Evolutionary conservation across 208 protist species (phyloP).

Genomic region (Trypanosoma vivax): DNA sequence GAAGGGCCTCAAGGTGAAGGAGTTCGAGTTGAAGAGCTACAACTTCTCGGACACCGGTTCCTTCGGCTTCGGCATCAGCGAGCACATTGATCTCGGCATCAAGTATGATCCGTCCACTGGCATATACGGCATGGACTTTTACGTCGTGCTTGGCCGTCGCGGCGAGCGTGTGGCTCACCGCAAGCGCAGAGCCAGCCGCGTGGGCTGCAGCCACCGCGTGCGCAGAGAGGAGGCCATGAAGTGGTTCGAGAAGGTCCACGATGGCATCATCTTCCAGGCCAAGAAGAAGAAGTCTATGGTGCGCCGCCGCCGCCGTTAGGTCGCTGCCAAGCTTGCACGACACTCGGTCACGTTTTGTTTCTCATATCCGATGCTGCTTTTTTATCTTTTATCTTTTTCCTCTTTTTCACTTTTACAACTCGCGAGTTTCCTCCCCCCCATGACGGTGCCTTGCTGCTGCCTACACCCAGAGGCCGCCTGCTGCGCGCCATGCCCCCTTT

Average conservation of each 20-base stretch:
- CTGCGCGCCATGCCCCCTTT: too few relatives aligned
- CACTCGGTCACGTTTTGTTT: constrained; percentile 1
- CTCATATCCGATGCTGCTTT: constrained; percentile 7
- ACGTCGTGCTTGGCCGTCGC: constrained; percentile 97
- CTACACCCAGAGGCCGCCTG: too few relatives aligned
- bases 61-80: constrained; percentile 99
- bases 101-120: constrained; percentile 99
- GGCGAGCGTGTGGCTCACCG: constrained; percentile 94
- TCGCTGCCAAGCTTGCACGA: constrained; percentile 13
- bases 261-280: constrained; percentile 94
- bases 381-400: constrained; percentile 2
- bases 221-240: constrained; percentile 97
- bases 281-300: constrained; percentile 96
- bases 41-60: constrained; percentile 97
- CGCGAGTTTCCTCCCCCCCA: too few relatives aligned
- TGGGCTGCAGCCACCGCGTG: constrained; percentile 94
- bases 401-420: background rate
- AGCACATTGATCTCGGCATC: constrained; percentile 99
- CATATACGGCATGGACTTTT: constrained; percentile 98
- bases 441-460: too few relatives aligned
- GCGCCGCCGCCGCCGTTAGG: constrained; percentile 98
- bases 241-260: constrained; percentile 99
- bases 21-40: constrained; percentile 97
- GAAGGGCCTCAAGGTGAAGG: constrained; percentile 98
- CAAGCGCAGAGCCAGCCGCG: constrained; percentile 67